phyloP scores from a whole-genome alignment of 2,329 filamentous ascomycete species.

The Colletotrichum coccodes region DNA sequence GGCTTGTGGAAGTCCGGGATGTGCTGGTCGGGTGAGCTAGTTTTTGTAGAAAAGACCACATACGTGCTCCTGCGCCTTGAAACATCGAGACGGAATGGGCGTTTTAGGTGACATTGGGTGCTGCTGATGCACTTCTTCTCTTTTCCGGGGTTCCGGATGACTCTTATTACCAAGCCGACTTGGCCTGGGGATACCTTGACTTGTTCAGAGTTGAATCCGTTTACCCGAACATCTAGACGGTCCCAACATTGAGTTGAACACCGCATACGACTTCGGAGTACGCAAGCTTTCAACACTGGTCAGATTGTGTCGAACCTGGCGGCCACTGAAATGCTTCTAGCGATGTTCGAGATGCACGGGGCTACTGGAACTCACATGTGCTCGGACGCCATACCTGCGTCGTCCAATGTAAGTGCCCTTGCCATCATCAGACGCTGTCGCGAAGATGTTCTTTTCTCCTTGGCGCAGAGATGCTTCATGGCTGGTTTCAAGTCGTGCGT shows the following conservation, averaged over 20 bases:
- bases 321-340: slow-evolving; percentile 5
- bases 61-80: background rate
- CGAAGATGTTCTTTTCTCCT: background rate
- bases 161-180: background rate
- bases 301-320: background rate
- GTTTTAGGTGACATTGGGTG: background rate
- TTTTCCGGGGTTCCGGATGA: background rate
- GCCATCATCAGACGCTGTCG: background rate
- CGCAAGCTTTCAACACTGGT: background rate
- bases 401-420: background rate
- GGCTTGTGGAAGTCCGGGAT: background rate
- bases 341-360: background rate
- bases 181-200: background rate
- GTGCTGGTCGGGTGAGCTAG: background rate
- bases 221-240: background rate
- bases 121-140: background rate
- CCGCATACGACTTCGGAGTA: background rate
- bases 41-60: background rate
- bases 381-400: slow-evolving; percentile 1
- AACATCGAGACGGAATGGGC: background rate
- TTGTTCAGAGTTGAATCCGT: background rate
- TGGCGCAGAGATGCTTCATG: background rate
- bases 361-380: background rate
- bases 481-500: background rate
- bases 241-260: background rate